Conservation (phyloP, 2,329 filamentous ascomycete genomes). For the Fusarium camptoceras region DNA sequence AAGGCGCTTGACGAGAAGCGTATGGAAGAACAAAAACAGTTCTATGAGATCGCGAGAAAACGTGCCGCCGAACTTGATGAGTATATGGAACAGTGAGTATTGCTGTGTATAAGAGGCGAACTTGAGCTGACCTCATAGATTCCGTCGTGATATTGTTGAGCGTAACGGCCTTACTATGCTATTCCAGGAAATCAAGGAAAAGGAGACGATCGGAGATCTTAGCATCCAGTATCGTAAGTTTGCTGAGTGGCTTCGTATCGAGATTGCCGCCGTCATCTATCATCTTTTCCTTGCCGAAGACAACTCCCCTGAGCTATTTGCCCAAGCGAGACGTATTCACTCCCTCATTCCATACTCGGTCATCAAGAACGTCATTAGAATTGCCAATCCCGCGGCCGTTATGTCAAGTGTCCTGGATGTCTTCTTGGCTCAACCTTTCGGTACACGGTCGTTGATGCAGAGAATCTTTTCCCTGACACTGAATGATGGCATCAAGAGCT, state of each 20-base stretch:
- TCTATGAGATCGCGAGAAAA: slow-evolving; percentile 94
- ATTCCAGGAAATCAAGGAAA: slow-evolving; percentile 92
- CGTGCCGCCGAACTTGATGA: slow-evolving; percentile 93
- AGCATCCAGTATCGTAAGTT: slow-evolving; percentile 98
- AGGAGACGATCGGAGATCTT: slow-evolving; percentile 86
- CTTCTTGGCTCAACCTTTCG: slow-evolving; percentile 95
- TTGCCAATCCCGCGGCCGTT: slow-evolving; percentile 95
- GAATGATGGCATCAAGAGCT: slow-evolving; percentile 86
- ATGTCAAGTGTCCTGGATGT: slow-evolving; percentile 97
- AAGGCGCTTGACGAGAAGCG: slow-evolving; percentile 88
- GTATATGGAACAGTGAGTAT: slow-evolving; percentile 90
- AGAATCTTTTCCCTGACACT: slow-evolving; percentile 93
- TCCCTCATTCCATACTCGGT: slow-evolving; percentile 93
- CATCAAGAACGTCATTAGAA: slow-evolving; percentile 95
- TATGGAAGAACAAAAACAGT: slow-evolving; percentile 90
- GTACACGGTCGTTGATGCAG: slow-evolving; percentile 88
- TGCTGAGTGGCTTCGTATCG: slow-evolving; percentile 96
- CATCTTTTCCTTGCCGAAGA: slow-evolving; percentile 98
- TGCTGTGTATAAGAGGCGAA: not conserved
- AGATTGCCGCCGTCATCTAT: slow-evolving; percentile 95
- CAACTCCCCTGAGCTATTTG: slow-evolving; percentile 96
- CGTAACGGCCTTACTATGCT: slow-evolving; percentile 88
- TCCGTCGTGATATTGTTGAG: slow-evolving; percentile 75
- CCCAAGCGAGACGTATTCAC: slow-evolving; percentile 93
- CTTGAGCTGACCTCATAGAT: slow-evolving; percentile 55